These are phyloP conservation scores for Sporothrix phasma DNA, from an alignment of 2,329 filamentous ascomycete genomes.

Conservation along the genomic window DNA sequence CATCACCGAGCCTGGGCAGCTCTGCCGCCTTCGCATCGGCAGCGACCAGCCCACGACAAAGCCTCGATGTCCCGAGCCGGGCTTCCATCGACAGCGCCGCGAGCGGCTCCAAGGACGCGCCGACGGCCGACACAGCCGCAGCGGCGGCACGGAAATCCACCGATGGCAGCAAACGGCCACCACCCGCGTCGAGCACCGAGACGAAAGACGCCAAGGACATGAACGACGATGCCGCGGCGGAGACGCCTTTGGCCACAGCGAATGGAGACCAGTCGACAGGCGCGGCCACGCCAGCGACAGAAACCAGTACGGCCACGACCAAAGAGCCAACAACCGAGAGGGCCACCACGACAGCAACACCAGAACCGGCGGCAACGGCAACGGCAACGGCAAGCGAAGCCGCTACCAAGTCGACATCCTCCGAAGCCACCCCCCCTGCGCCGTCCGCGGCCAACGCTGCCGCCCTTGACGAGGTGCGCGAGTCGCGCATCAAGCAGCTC, in stretches of 20 bases:
- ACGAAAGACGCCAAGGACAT: not conserved
- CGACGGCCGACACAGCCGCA: not conserved
- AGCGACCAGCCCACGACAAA: slow-evolving; percentile 33
- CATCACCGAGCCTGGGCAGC: slow-evolving; percentile 36
- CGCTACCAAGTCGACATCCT: not conserved
- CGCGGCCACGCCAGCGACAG: not conserved
- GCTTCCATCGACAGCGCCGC: slow-evolving; percentile 25
- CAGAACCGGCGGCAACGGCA: not conserved
- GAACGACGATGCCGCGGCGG: not conserved
- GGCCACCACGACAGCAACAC: not conserved
- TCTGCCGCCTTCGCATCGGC: slow-evolving; percentile 35
- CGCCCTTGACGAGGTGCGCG: slow-evolving; percentile 29
- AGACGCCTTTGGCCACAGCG: too few species aligned
- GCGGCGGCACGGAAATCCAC: slow-evolving; percentile 13
- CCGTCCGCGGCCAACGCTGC: not conserved
- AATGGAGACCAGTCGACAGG: not conserved
- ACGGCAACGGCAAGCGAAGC: not conserved
- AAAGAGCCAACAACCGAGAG: not conserved
- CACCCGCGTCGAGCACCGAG: slow-evolving; percentile 3
- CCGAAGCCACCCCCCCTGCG: not conserved
- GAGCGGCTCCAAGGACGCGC: slow-evolving; percentile 15
- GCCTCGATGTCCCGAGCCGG: slow-evolving; percentile 28
- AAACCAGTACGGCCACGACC: not conserved
- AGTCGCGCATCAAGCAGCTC: slow-evolving; percentile 30
- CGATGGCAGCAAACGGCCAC: slow-evolving; percentile 16